phyloP scores from a whole-genome alignment of 352 stramenopile genomes.

The Pythium chondricola region DNA sequence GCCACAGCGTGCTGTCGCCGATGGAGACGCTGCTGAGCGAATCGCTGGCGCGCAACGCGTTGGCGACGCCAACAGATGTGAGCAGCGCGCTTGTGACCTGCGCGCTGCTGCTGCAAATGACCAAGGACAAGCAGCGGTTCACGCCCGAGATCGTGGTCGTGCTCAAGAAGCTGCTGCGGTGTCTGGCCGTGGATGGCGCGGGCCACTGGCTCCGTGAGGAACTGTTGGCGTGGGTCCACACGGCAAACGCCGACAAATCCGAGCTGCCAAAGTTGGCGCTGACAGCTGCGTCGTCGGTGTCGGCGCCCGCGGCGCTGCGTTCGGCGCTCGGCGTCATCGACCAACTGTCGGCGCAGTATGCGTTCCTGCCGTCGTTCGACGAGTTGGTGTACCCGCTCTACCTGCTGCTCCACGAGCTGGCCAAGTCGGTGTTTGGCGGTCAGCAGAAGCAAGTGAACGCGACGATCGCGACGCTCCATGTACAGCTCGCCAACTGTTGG shows the following conservation, averaged over 20 bases:
- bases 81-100: conserved; percentile 75
- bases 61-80: conserved; percentile 73
- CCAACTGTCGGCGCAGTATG: conserved; percentile 45
- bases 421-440: conserved; percentile 27
- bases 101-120: conserved; percentile 66
- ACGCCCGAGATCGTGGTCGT: conserved; percentile 78
- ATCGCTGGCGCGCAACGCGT: conserved; percentile 68
- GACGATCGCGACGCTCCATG: conserved; percentile 43
- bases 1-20: conserved; percentile 92
- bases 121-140: conserved; percentile 86
- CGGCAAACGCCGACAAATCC: conserved; percentile 1
- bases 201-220: conserved; percentile 45
- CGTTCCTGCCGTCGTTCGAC: conserved; percentile 55
- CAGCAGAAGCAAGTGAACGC: conserved; percentile 31
- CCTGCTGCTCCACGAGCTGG: conserved; percentile 54
- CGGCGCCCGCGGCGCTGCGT: conserved; percentile 34
- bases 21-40: conserved; percentile 90
- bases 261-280: conserved; percentile 37
- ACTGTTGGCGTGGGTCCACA: conserved; percentile 32
- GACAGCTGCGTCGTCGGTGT: conserved; percentile 34
- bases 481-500: conserved; percentile 41
- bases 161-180: conserved; percentile 44
- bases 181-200: conserved; percentile 26
- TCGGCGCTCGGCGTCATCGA: conserved; percentile 45
- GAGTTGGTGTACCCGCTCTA: conserved; percentile 74